Percentiles rank a stretch among this genome's conserved stretches.
phyloP scores from a whole-genome alignment of 345 rosid species.

The Sisymbrium irio region DNA sequence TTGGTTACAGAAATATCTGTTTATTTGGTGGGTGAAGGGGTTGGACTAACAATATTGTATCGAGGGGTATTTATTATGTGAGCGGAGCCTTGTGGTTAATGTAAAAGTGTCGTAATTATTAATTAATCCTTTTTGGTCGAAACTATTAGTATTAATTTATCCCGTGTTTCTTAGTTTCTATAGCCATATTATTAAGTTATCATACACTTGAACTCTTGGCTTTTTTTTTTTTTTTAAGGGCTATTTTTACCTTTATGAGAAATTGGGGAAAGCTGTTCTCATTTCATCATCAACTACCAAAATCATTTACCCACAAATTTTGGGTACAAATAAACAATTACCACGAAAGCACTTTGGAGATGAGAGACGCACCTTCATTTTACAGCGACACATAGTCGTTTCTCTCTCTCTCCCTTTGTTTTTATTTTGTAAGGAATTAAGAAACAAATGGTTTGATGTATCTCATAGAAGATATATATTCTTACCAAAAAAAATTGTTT shows the following conservation, averaged over 20 bases:
- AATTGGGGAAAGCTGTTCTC: not conserved
- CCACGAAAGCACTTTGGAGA: conserved; percentile 8
- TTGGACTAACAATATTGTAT: not conserved
- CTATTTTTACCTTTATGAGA: conserved; percentile 7
- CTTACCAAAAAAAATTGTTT: not conserved
- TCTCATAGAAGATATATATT: not conserved
- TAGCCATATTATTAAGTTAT: not conserved
- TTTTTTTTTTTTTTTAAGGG: not conserved
- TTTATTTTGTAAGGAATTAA: not conserved
- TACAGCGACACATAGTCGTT: not conserved
- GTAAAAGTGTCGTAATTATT: conserved; percentile 15
- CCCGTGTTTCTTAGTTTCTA: not conserved
- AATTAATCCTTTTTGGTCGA: not conserved
- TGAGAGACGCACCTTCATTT: conserved; percentile 12
- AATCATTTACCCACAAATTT: not conserved
- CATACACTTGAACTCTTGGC: not conserved
- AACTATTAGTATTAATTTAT: not conserved
- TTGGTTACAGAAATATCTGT: not conserved
- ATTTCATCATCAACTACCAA: not conserved
- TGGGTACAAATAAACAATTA: not conserved
- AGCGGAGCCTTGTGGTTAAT: not conserved
- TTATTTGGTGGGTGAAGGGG: conserved; percentile 10
- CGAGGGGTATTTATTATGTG: conserved; percentile 13
- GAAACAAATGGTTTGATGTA: not conserved
- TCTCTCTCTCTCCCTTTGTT: not conserved